A percentile compares a stretch with the other conserved stretches of the same genome.
These are phyloP conservation scores for Colletotrichum sp. DNA, from an alignment of 2,329 filamentous ascomycete genomes.

Conservation along the genomic window DNA sequence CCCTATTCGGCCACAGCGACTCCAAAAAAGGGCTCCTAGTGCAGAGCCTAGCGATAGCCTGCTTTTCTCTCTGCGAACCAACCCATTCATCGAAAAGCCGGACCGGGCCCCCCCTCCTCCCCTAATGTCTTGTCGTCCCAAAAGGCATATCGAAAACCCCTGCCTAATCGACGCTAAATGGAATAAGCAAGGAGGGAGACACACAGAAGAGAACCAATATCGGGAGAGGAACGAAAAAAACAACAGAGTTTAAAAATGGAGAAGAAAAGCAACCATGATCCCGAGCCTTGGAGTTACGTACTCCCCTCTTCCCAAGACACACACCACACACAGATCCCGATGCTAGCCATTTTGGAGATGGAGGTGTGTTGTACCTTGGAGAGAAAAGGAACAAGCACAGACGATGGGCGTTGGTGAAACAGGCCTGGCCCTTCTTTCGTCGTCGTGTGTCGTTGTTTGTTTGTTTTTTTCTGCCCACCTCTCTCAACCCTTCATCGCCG, in stretches of 20 bases:
- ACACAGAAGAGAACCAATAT: neutral
- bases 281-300: neutral
- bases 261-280: slow-evolving; percentile 1
- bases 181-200: neutral
- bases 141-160: neutral
- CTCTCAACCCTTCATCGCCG: neutral
- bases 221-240: neutral
- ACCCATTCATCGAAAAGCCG: neutral
- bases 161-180: slow-evolving; percentile 4
- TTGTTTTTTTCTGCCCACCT: neutral
- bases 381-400: neutral
- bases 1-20: neutral
- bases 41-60: neutral
- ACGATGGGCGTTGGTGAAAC: neutral
- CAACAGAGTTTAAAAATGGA: slow-evolving; percentile 2
- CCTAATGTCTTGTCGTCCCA: neutral
- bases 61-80: neutral
- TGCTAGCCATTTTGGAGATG: neutral
- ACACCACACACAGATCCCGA: neutral
- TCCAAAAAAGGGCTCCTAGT: neutral
- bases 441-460: neutral
- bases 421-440: neutral
- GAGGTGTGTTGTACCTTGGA: neutral
- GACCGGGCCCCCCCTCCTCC: neutral
- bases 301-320: neutral